phyloP scores from a whole-genome alignment of 2,329 filamentous ascomycete genomes.

The Alternaria arbusti region DNA sequence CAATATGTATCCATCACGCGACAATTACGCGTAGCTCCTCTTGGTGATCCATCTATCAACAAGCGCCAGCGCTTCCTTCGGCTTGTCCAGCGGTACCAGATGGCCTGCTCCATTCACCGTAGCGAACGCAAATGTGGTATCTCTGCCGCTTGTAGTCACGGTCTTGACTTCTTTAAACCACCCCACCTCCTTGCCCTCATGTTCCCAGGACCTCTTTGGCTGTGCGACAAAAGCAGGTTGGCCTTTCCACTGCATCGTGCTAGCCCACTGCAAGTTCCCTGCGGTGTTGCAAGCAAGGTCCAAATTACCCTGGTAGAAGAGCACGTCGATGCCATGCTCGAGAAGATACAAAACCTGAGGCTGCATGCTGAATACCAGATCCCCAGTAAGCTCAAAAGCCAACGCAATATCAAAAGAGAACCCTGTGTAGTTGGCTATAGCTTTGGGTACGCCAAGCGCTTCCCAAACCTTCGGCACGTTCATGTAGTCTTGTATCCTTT shows the following conservation, averaged over 20 bases:
- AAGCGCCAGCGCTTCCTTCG: conserved; percentile 38
- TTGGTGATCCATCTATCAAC: conserved; percentile 38
- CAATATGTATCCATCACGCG: neutral
- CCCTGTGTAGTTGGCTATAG: conserved; percentile 41
- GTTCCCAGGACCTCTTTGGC: conserved; percentile 33
- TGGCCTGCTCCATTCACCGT: conserved; percentile 53
- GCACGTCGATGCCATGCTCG: conserved; percentile 46
- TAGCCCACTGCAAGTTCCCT: conserved; percentile 50
- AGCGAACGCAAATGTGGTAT: conserved; percentile 43
- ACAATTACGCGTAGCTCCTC: conserved; percentile 36
- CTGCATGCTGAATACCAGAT: conserved; percentile 37
- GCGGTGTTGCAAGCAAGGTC: conserved; percentile 53
- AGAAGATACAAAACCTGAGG: conserved; percentile 47
- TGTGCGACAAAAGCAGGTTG: conserved; percentile 52
- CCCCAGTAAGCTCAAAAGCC: conserved; percentile 40
- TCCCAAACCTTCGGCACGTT: conserved; percentile 42
- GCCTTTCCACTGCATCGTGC: conserved; percentile 53
- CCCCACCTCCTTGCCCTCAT: conserved; percentile 32
- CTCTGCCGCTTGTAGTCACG: conserved; percentile 31
- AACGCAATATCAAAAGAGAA: conserved; percentile 28
- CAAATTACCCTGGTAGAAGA: conserved; percentile 51
- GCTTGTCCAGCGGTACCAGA: conserved; percentile 48
- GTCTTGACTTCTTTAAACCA: conserved; percentile 47
- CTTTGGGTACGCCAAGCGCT: conserved; percentile 42
- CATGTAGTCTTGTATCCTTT: conserved; percentile 40